Evolutionary conservation across 2,329 filamentous ascomycete species (phyloP).

Genomic region (Fusarium drepaniforme): DNA sequence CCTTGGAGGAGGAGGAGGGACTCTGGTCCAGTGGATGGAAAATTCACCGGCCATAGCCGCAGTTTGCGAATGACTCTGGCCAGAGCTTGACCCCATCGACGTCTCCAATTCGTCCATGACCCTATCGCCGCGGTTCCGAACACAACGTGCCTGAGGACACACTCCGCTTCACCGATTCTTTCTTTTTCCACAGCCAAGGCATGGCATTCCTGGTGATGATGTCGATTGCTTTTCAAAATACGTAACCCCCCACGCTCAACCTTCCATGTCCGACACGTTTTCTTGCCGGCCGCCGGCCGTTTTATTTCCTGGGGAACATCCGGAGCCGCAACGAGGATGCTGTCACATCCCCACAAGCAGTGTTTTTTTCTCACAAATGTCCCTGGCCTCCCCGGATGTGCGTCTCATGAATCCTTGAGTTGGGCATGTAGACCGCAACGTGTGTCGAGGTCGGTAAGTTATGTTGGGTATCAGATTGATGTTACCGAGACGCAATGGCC

Average conservation of each 20-base stretch:
- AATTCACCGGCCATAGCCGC: conserved; percentile 5
- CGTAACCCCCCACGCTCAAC: conserved; percentile 6
- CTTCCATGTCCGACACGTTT: neutral
- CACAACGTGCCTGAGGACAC: neutral
- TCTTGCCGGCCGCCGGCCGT: conserved; percentile 6
- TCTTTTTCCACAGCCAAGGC: neutral
- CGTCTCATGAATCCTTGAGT: neutral
- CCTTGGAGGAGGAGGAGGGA: neutral
- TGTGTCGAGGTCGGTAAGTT: neutral
- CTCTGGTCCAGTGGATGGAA: neutral
- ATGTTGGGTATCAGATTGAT: neutral
- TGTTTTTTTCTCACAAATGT: conserved; percentile 6
- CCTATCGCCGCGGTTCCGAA: conserved; percentile 10
- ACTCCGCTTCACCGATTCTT: conserved; percentile 9
- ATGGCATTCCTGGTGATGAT: neutral
- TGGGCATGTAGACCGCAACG: conserved; percentile 10
- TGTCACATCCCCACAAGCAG: conserved; percentile 13
- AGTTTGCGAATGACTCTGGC: neutral
- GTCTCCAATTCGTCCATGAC: neutral
- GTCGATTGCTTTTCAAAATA: conserved; percentile 1
- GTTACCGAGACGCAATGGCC: neutral
- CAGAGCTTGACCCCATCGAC: neutral
- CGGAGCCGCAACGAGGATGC: conserved; percentile 26
- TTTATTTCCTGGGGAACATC: conserved; percentile 37
- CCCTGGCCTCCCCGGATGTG: neutral